Evolutionary conservation across 2,329 filamentous ascomycete species (phyloP), one percentile per base, ranked within the genome.

Genomic region (Botrytis byssoidea): DNA sequence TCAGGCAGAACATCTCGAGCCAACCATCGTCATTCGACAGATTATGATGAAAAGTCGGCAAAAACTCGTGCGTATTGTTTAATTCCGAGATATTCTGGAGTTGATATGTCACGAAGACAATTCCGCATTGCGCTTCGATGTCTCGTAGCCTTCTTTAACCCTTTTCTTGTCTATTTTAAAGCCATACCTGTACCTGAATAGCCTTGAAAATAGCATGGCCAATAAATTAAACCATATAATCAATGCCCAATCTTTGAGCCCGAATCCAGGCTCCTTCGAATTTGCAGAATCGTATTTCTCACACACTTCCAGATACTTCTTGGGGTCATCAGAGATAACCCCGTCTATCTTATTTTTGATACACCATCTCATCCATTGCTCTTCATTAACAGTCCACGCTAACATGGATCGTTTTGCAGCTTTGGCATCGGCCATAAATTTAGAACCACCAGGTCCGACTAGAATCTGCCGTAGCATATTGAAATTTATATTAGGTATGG

Each of bases 321-420:
- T 87, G 1, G 93, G 93, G 77, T 97, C 90, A 80, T 98, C 95
- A 0, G 94, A 97, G 71, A 97, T 90, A 7, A 97, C 91, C 0
- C 93, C 95, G 78, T 97, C 93, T 1, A 97, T 84, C 40, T 78
- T 78, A 60, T 88, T 83, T 42, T 85, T 82, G 48, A 97, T 89
- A 76, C 89, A 88, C 93, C 94, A 97, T 78, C 90, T 87, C 95
- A 98, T 98, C 83, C 90, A 88, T 68, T 86, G 85, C 75, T 89
- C 87, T 22, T 92, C 88, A 81, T 98, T 97, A 69, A 97, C 92
- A 0, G 95, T 98, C 95, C 95, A 98, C 0, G 90, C 88, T 78
- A 92, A 91, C 7, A 98, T 84, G 6, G 88, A 86, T 35, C 92
- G 87, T 25, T 85, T 83, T 2, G 85, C 83, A 66, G 83, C 81